phyloP scores from a whole-genome alignment of 176 grass and related monocot genomes.

The Dendrocalamus sinicus region DNA sequence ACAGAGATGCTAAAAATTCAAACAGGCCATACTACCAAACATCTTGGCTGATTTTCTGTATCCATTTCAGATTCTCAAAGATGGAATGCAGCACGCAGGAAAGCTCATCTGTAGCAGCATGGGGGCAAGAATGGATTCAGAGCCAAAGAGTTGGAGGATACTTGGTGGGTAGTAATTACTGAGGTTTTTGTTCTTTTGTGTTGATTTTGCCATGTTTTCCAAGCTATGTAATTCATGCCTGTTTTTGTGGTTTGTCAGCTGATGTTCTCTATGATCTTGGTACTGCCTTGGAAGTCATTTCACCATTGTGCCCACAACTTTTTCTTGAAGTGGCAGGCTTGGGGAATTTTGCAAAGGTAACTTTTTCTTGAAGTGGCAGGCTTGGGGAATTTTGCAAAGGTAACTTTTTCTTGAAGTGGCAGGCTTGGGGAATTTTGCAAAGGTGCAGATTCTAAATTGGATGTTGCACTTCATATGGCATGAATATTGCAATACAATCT shows the following conservation, averaged over 20 bases:
- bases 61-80: slow-evolving; percentile 81
- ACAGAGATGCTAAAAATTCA: slow-evolving; percentile 34
- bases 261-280: slow-evolving; percentile 97
- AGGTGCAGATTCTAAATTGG: slow-evolving; percentile 56
- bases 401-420: slow-evolving; percentile 96
- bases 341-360: neutral
- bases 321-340: slow-evolving; percentile 31
- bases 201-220: neutral
- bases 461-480: neutral
- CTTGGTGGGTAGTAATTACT: slow-evolving; percentile 58
- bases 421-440: slow-evolving; percentile 90
- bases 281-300: slow-evolving; percentile 88
- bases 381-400: too few species aligned
- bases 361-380: slow-evolving; percentile 51
- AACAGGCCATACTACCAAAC: slow-evolving; percentile 8
- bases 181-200: slow-evolving; percentile 1
- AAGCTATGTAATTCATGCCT: slow-evolving; percentile 13
- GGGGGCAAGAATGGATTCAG: slow-evolving; percentile 97
- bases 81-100: slow-evolving; percentile 97
- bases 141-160: slow-evolving; percentile 99
- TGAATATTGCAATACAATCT: neutral
- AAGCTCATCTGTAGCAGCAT: slow-evolving; percentile 96
- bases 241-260: slow-evolving; percentile 57
- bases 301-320: slow-evolving; percentile 93
- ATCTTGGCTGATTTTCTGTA: slow-evolving; percentile 43